Evolutionary conservation across 129 eudicot genomes (phyloP).

Genomic region (Gnaphalium uliginosum): DNA sequence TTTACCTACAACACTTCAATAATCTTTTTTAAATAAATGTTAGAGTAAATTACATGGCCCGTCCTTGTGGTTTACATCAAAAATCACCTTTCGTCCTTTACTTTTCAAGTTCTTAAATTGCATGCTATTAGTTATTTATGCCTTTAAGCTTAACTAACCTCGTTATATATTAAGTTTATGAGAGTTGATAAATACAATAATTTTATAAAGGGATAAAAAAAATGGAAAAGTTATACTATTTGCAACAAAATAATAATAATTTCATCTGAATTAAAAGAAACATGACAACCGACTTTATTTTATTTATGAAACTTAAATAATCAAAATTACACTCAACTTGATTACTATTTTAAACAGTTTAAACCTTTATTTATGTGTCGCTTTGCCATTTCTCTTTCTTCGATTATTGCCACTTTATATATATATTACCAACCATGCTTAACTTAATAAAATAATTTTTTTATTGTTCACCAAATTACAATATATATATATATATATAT

Average conservation of each 20-base stretch:
- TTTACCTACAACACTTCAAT: background rate
- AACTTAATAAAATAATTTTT: too few species aligned
- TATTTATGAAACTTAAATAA: background rate
- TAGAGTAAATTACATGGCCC: too few species aligned
- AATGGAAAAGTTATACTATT: background rate
- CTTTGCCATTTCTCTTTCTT: background rate
- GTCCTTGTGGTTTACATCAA: too few species aligned
- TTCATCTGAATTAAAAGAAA: background rate
- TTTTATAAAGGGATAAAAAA: too few species aligned
- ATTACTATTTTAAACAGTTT: too few species aligned
- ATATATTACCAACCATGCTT: background rate
- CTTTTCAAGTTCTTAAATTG: too few species aligned
- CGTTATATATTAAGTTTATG: too few species aligned
- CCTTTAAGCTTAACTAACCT: too few species aligned
- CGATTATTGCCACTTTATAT: background rate
- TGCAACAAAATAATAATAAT: background rate
- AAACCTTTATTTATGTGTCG: background rate
- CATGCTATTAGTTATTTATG: too few species aligned
- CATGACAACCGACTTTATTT: background rate
- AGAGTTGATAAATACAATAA: too few species aligned
- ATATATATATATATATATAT: background rate
- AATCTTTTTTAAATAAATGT: too few species aligned
- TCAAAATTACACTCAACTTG: background rate
- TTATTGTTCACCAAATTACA: background rate
- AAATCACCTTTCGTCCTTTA: too few species aligned